Conservation (phyloP, 441 rosid genomes). For the Macaranga tanarius region DNA sequence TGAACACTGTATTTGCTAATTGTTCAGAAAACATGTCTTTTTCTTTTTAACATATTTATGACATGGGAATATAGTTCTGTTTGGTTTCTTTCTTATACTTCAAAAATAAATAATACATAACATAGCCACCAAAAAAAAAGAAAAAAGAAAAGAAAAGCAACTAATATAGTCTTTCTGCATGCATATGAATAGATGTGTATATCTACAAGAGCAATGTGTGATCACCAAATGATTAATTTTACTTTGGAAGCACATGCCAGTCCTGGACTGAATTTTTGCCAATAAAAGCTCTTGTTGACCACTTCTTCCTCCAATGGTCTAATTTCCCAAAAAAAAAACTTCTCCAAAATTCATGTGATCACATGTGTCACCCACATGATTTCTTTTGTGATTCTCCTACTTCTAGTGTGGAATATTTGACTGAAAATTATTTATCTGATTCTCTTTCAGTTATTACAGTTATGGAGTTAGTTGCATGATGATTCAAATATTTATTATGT, state of each 20-base stretch:
- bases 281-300: conserved; percentile 24
- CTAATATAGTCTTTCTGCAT: not conserved
- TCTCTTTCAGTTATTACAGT: conserved; percentile 63
- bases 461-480: conserved; percentile 47
- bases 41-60: too few species aligned
- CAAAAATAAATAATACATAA: too few species aligned
- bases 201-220: not conserved
- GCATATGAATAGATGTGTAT: too few species aligned
- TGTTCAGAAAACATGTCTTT: too few species aligned
- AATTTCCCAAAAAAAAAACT: not conserved
- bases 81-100: too few species aligned
- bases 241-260: conserved; percentile 24
- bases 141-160: too few species aligned
- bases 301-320: not conserved
- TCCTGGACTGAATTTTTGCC: not conserved
- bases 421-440: not conserved
- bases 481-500: not conserved
- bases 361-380: conserved; percentile 50
- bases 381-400: conserved; percentile 26
- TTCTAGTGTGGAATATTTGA: conserved; percentile 19
- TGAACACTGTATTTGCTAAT: too few species aligned
- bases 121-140: too few species aligned
- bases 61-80: too few species aligned
- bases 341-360: conserved; percentile 51
- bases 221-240: not conserved